Conservation (phyloP, 345 rosid genomes). For the Brassica napus region Da-Ae NC_063436.1:27513001-27513500, state of each 20-base stretch:
- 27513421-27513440: neutral
- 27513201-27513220: neutral
- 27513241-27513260: neutral
- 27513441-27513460: neutral
- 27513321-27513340: neutral
- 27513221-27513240: neutral
- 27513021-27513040: slow-evolving; percentile 40
- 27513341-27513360: neutral
- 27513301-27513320: neutral
- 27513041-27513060: slow-evolving; percentile 77
- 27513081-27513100: slow-evolving; percentile 80
- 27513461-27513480: too few species aligned
- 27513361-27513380: neutral
- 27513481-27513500: too few species aligned
- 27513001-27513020: slow-evolving; percentile 91
- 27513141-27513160: slow-evolving; percentile 49
- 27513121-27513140: slow-evolving; percentile 40
- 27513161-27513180: neutral
- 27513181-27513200: neutral
- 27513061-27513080: slow-evolving; percentile 84
- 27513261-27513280: neutral
- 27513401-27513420: neutral
- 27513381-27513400: neutral
- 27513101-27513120: slow-evolving; percentile 74
- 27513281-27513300: neutral